A percentile compares a stretch with the other conserved stretches of the same genome.
These are phyloP conservation scores for Ceratocystis destructans DNA, from an alignment of 2,329 filamentous ascomycete genomes.

Conservation along the genomic window DNA sequence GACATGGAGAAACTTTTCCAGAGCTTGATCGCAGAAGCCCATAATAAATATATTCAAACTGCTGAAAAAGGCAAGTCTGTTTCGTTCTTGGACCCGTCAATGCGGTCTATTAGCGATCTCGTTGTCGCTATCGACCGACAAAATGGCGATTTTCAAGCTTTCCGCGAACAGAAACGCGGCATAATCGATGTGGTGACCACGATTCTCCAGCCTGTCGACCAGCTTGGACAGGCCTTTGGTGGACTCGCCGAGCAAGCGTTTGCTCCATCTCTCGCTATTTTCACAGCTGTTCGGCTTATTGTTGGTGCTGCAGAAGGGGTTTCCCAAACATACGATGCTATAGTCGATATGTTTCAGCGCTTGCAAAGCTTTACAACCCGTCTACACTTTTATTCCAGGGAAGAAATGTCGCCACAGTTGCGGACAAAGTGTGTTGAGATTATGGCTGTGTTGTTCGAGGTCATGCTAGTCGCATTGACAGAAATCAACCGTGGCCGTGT, in stretches of 20 bases:
- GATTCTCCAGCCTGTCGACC: constrained; percentile 28
- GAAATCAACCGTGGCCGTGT: constrained; percentile 31
- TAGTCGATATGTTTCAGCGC: constrained; percentile 32
- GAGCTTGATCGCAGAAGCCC: constrained; percentile 19
- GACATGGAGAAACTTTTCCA: constrained; percentile 19
- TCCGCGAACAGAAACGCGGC: constrained; percentile 18
- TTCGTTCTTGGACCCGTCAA: constrained; percentile 14
- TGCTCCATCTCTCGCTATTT: constrained; percentile 30
- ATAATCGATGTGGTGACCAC: constrained; percentile 19
- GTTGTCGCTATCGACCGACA: constrained; percentile 16
- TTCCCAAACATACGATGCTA: constrained; percentile 33
- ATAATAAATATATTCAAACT: constrained; percentile 16
- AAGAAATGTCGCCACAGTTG: constrained; percentile 29
- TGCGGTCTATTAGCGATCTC: constrained; percentile 18
- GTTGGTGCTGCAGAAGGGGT: constrained; percentile 34
- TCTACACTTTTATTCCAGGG: constrained; percentile 30
- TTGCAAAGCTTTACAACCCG: constrained; percentile 33
- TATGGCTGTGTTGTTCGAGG: constrained; percentile 32
- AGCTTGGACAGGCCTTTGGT: constrained; percentile 29
- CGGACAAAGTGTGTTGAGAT: constrained; percentile 31
- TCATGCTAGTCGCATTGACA: constrained; percentile 32
- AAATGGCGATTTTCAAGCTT: constrained; percentile 19
- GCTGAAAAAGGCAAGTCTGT: constrained; percentile 11
- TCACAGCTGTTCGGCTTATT: constrained; percentile 32
- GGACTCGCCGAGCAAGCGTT: constrained; percentile 30